Conservation (phyloP, 306 rosid species). For the Gynostemma pentaphyllum region DNA sequence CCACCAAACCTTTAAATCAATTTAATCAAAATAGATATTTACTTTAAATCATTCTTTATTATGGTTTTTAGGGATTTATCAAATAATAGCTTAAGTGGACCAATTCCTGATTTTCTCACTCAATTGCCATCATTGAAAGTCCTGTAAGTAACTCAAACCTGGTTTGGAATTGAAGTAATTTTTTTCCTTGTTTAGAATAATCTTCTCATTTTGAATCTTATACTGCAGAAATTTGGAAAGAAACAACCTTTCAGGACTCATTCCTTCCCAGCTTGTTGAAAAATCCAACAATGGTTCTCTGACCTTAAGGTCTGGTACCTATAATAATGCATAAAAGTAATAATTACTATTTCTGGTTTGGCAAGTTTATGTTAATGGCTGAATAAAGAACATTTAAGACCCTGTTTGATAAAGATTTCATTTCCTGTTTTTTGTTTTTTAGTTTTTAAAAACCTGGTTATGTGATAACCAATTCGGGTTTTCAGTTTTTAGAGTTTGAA, state of each 20-base stretch:
- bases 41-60: neutral
- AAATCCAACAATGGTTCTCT: conserved; percentile 24
- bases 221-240: conserved; percentile 20
- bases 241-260: conserved; percentile 27
- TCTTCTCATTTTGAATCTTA: neutral
- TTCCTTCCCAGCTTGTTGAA: conserved; percentile 22
- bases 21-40: neutral
- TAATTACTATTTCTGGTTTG: neutral
- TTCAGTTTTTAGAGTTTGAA: too few relatives aligned
- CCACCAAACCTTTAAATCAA: neutral
- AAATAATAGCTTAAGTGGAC: conserved; percentile 27
- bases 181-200: neutral
- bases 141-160: conserved; percentile 22
- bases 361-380: neutral
- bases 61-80: conserved; percentile 34
- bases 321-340: neutral
- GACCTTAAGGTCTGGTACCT: conserved; percentile 18
- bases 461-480: too few relatives aligned
- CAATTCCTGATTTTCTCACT: conserved; percentile 31
- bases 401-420: neutral
- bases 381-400: neutral
- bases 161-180: neutral
- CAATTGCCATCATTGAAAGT: conserved; percentile 19
- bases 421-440: too few relatives aligned
- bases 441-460: too few relatives aligned